A percentile compares a stretch with the other conserved stretches of the same genome.
Conservation (phyloP, 1,284 basidiomycete genomes). For the Moesziomyces parantarcticus region DNA sequence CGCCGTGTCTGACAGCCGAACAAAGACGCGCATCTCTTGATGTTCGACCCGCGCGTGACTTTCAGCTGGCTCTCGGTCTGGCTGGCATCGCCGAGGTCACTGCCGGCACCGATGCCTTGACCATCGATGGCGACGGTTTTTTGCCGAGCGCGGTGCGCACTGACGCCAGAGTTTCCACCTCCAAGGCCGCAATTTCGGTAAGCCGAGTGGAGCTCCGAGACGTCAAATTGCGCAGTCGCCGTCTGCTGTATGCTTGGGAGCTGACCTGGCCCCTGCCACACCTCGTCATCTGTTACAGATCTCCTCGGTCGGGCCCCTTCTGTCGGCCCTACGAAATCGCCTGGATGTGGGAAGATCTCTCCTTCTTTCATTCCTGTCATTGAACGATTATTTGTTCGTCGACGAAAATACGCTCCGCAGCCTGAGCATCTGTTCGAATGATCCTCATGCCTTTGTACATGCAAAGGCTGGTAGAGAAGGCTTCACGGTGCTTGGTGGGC, state of each 20-base stretch:
- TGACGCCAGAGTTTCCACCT: constrained; percentile 27
- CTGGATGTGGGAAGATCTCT: constrained; percentile 21
- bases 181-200: constrained; percentile 33
- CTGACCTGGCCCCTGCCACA: background rate
- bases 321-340: constrained; percentile 24
- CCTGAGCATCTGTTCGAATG: constrained; percentile 37
- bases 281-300: constrained; percentile 9
- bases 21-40: constrained; percentile 10
- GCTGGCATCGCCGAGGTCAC: constrained; percentile 23
- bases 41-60: constrained; percentile 18
- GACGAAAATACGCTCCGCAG: constrained; percentile 43
- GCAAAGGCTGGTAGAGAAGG: constrained; percentile 31
- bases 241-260: no score
- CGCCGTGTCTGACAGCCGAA: constrained; percentile 8
- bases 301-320: constrained; percentile 22
- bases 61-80: constrained; percentile 29
- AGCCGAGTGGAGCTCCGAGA: constrained; percentile 1
- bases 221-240: background rate
- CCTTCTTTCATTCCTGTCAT: constrained; percentile 17
- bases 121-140: background rate
- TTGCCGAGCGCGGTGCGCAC: constrained; percentile 6
- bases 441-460: constrained; percentile 37
- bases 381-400: constrained; percentile 33
- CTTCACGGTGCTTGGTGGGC: constrained; percentile 37
- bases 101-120: constrained; percentile 2